These are phyloP conservation scores for Pharus latifolius DNA, from an alignment of 176 grass and related monocot species.

Conservation along the genomic window DNA sequence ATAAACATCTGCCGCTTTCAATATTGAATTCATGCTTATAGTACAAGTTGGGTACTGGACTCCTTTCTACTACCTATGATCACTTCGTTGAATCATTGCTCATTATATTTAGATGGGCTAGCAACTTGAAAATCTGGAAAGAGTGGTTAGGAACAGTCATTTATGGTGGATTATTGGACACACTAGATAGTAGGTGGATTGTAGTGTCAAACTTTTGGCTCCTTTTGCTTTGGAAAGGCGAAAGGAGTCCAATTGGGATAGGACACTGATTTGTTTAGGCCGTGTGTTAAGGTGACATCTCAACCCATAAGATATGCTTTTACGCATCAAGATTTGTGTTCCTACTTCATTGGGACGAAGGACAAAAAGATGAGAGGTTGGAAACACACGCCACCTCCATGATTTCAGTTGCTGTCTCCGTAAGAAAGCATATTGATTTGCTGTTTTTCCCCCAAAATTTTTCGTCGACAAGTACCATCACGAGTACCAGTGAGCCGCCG, in stretches of 20 bases:
- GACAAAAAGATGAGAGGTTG: not conserved
- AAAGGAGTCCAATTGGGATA: not conserved
- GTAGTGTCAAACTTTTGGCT: slow-evolving; percentile 18
- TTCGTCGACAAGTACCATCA: not conserved
- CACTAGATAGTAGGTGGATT: slow-evolving; percentile 9
- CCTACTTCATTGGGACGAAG: not conserved
- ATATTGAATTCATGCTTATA: slow-evolving; percentile 5
- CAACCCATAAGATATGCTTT: slow-evolving; percentile 7
- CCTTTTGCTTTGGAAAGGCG: not conserved
- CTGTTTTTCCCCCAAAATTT: not conserved
- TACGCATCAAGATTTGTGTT: not conserved
- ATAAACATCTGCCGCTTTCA: not conserved
- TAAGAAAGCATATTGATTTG: slow-evolving; percentile 4
- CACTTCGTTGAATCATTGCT: no score
- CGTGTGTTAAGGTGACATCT: slow-evolving; percentile 18
- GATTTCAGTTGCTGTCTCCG: slow-evolving; percentile 2
- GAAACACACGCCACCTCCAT: slow-evolving; percentile 13
- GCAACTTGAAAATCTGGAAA: not conserved
- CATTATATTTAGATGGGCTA: not conserved
- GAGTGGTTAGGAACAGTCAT: not conserved
- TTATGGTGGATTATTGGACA: not conserved
- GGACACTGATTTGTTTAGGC: not conserved
- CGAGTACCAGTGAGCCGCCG: not conserved
- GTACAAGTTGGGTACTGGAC: no score
- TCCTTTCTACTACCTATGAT: no score